These are phyloP conservation scores for Medakamo hakoo DNA, from an alignment of 139 green algal species.

Conservation along the genomic window DNA sequence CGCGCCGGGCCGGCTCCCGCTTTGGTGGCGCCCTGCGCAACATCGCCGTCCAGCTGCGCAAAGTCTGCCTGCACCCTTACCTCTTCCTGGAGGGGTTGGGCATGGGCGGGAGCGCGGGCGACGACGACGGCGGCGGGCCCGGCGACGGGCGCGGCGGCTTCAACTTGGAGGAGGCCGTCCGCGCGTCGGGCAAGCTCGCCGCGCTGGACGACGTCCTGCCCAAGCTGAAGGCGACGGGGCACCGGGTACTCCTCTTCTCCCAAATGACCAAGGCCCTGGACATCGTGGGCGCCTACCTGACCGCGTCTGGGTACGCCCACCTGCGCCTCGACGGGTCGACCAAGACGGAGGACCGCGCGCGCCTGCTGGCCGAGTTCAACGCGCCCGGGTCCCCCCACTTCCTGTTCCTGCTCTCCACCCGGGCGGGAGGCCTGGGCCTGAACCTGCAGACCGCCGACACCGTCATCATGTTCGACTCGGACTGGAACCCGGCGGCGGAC, in stretches of 20 bases:
- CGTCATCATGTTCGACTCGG: conserved; percentile 54
- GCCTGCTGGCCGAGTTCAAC: conserved; percentile 46
- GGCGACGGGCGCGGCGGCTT: conserved; percentile 10
- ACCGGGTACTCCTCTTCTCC: conserved; percentile 69
- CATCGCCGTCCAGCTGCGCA: conserved; percentile 62
- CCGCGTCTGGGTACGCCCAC: conserved; percentile 26
- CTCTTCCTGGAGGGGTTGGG: conserved; percentile 11
- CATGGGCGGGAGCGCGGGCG: neutral
- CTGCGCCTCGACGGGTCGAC: conserved; percentile 59
- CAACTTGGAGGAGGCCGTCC: conserved; percentile 44
- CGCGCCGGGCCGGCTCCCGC: neutral
- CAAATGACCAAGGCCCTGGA: conserved; percentile 51
- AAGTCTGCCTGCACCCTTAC: conserved; percentile 65
- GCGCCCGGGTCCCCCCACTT: conserved; percentile 29
- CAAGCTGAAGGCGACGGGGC: conserved; percentile 42
- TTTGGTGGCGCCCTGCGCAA: conserved; percentile 24
- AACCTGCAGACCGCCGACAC: conserved; percentile 75
- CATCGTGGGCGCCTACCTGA: conserved; percentile 48
- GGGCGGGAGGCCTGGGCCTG: conserved; percentile 55
- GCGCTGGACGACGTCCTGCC: conserved; percentile 60
- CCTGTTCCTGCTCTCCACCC: conserved; percentile 62
- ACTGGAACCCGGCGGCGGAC: conserved; percentile 59
- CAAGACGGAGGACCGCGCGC: conserved; percentile 28
- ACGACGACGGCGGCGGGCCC: too few relatives aligned
- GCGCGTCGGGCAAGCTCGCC: conserved; percentile 43